These are phyloP conservation scores for Aquilaria agallochum DNA, from an alignment of 441 rosid species.

Conservation along the genomic window DNA sequence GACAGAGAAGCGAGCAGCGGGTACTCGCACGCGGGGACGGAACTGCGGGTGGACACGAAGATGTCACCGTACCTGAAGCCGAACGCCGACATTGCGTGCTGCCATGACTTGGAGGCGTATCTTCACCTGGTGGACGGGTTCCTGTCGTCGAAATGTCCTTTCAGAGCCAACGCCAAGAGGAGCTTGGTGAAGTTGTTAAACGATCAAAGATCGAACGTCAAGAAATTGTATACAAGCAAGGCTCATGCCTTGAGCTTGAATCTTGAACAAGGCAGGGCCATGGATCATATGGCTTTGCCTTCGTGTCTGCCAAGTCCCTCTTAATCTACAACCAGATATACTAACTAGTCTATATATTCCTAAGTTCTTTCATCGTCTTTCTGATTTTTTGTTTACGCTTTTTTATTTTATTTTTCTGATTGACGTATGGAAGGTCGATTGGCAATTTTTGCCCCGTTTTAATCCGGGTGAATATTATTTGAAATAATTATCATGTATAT, in stretches of 20 bases:
- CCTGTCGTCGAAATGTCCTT: constrained; percentile 71
- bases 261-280: constrained; percentile 30
- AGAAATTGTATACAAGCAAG: constrained; percentile 71
- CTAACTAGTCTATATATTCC: too few species aligned
- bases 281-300: constrained; percentile 9
- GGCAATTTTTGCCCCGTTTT: too few species aligned
- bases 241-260: constrained; percentile 47
- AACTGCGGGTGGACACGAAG: constrained; percentile 68
- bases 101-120: constrained; percentile 72
- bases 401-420: too few species aligned
- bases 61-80: constrained; percentile 77
- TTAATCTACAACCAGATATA: constrained; percentile 5
- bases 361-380: too few species aligned
- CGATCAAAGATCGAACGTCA: constrained; percentile 77
- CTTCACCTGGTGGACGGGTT: constrained; percentile 92
- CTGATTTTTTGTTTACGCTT: too few species aligned
- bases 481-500: too few species aligned
- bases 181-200: constrained; percentile 68
- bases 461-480: too few species aligned
- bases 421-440: too few species aligned
- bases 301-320: constrained; percentile 81
- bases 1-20: constrained; percentile 44
- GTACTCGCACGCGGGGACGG: constrained; percentile 61
- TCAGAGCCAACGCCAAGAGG: constrained; percentile 85
- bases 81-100: constrained; percentile 63